Conservation (phyloP, 1,139 yeast genomes). For the Protomyces lactucae-debilis region DNA sequence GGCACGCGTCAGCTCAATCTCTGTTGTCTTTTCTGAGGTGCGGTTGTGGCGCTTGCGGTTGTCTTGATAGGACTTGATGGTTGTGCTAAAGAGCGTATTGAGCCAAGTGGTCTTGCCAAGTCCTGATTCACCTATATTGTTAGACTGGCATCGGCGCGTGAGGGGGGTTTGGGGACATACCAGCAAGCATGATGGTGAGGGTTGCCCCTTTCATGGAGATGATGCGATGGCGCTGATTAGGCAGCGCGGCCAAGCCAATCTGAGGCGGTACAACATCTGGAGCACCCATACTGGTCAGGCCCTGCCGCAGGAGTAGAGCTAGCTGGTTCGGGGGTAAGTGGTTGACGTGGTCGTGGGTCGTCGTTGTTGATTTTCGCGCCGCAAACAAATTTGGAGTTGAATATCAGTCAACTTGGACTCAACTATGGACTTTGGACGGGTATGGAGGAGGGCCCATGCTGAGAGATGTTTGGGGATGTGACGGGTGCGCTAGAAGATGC, state of each 20-base stretch:
- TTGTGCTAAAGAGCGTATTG: constrained; percentile 69
- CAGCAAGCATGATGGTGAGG: constrained; percentile 90
- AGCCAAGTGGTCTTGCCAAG: constrained; percentile 72
- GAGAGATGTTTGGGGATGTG: neutral
- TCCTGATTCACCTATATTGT: constrained; percentile 26
- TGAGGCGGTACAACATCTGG: constrained; percentile 31
- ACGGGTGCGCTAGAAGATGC: constrained; percentile 2
- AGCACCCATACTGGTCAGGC: neutral
- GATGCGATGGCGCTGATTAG: constrained; percentile 88
- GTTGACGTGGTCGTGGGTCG: neutral
- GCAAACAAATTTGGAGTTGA: neutral
- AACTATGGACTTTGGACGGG: neutral
- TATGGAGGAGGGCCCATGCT: neutral
- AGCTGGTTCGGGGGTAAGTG: neutral
- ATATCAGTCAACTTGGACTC: neutral
- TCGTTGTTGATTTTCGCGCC: neutral
- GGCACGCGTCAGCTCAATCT: constrained; percentile 84
- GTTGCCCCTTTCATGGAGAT: constrained; percentile 85
- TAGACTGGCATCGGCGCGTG: constrained; percentile 67
- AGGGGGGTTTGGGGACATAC: constrained; percentile 47
- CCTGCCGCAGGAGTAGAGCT: neutral
- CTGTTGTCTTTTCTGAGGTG: constrained; percentile 81
- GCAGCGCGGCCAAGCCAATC: constrained; percentile 82
- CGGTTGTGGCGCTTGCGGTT: constrained; percentile 62
- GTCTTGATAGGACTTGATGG: constrained; percentile 60